Evolutionary conservation across 768 basidiomycete species (phyloP).

Genomic region (Collybiopsis confluens): DNA sequence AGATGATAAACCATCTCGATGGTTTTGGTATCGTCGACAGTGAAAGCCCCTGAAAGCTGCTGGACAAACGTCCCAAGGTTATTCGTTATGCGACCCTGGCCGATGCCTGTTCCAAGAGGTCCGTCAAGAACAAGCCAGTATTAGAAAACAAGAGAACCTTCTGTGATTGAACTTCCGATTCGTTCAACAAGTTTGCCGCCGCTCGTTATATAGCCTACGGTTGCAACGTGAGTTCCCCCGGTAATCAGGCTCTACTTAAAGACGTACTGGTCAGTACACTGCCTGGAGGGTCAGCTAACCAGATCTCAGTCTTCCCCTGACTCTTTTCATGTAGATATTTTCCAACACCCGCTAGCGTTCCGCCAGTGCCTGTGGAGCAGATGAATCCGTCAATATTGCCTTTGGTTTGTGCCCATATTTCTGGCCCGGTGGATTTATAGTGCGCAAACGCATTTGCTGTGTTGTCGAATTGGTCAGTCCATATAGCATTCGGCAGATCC

Average conservation of each 20-base stretch:
- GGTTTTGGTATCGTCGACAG: constrained; percentile 83
- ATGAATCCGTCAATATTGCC: constrained; percentile 87
- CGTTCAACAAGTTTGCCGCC: constrained; percentile 77
- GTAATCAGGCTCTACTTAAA: not conserved
- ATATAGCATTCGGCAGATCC: constrained; percentile 72
- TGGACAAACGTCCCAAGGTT: constrained; percentile 83
- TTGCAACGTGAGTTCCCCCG: not conserved
- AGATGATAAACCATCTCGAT: constrained; percentile 93
- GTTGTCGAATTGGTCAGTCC: constrained; percentile 99
- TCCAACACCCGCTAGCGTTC: constrained; percentile 88
- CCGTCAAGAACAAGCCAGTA: constrained; percentile 1
- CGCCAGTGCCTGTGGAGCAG: constrained; percentile 94
- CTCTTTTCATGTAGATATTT: constrained; percentile 82
- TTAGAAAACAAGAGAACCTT: constrained; percentile 48
- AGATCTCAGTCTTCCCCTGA: constrained; percentile 73
- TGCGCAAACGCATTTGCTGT: constrained; percentile 86
- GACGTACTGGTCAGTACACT: constrained; percentile 73
- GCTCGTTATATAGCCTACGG: constrained; percentile 55
- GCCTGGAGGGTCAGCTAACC: constrained; percentile 96
- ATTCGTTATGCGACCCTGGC: constrained; percentile 92
- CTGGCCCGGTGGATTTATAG: constrained; percentile 89
- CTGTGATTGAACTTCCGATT: constrained; percentile 84
- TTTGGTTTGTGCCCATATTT: constrained; percentile 88
- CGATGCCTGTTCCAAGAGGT: constrained; percentile 62
- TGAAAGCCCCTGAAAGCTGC: constrained; percentile 77